These are phyloP conservation scores for Nitzschia palea DNA, from an alignment of 108 stramenopile species.

Conservation along the genomic window DNA sequence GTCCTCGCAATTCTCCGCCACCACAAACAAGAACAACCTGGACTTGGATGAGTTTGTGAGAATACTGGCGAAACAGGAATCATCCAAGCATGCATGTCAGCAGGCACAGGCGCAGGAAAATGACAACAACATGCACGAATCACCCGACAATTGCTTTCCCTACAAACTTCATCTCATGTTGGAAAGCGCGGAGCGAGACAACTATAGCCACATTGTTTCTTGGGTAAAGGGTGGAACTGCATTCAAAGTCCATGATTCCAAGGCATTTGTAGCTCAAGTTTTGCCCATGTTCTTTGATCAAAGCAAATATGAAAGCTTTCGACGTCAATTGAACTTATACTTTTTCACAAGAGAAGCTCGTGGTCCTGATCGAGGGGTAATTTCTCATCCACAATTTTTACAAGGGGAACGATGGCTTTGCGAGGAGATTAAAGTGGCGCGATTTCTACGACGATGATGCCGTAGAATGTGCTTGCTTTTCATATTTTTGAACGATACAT, in stretches of 20 bases:
- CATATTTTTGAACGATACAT: too few species aligned
- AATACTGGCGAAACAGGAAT: too few species aligned
- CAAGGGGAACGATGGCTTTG: background rate
- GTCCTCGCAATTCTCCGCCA: too few species aligned
- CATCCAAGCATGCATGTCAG: too few species aligned
- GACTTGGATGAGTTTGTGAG: too few species aligned
- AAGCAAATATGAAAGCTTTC: conserved; percentile 48
- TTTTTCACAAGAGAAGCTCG: conserved; percentile 35
- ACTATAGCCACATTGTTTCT: conserved; percentile 37
- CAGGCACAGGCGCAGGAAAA: too few species aligned
- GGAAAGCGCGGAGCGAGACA: conserved; percentile 15
- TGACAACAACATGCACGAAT: too few species aligned
- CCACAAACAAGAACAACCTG: too few species aligned
- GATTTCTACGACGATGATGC: too few species aligned
- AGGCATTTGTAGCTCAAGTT: conserved; percentile 51
- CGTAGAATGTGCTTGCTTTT: too few species aligned
- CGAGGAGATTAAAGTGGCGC: background rate
- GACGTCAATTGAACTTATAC: conserved; percentile 56
- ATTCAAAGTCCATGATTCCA: conserved; percentile 53
- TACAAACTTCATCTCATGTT: conserved; percentile 23
- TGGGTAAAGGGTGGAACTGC: conserved; percentile 56
- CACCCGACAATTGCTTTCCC: conserved; percentile 27
- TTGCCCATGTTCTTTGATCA: conserved; percentile 73
- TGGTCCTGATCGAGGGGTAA: background rate
- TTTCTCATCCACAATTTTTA: background rate